Evolutionary conservation across 768 basidiomycete species (phyloP).

Genomic region (Clavulina sp.): DNA sequence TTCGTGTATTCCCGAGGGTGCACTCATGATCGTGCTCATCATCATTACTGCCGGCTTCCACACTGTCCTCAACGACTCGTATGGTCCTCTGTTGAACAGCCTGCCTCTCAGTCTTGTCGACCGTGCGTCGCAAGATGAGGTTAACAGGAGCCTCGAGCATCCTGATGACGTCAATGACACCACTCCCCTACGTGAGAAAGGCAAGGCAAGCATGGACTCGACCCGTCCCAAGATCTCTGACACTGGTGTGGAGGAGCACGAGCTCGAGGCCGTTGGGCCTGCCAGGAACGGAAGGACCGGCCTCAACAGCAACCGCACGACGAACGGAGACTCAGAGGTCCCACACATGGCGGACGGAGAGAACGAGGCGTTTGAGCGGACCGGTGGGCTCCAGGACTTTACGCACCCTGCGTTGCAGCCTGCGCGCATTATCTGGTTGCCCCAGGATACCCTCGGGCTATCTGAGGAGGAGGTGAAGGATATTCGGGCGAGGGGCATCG

Average conservation of each 20-base stretch:
- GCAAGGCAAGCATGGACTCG: not conserved
- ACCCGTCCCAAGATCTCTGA: slow-evolving; percentile 6
- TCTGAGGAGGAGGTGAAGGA: slow-evolving; percentile 40
- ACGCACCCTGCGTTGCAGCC: slow-evolving; percentile 65
- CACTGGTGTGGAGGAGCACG: slow-evolving; percentile 1
- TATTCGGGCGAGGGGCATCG: slow-evolving; percentile 35
- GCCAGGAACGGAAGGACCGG: too few relatives aligned
- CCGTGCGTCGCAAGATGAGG: slow-evolving; percentile 20
- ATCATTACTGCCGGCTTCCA: slow-evolving; percentile 63
- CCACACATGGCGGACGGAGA: slow-evolving; percentile 3
- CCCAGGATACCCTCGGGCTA: slow-evolving; percentile 50
- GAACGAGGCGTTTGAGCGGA: slow-evolving; percentile 14
- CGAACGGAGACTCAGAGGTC: slow-evolving; percentile 13
- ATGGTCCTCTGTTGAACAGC: slow-evolving; percentile 52
- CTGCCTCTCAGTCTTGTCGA: slow-evolving; percentile 70
- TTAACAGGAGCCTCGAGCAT: slow-evolving; percentile 8
- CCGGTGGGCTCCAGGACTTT: slow-evolving; percentile 30
- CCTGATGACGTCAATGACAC: too few relatives aligned
- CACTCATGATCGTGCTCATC: slow-evolving; percentile 73
- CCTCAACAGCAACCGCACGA: slow-evolving; percentile 8
- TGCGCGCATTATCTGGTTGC: slow-evolving; percentile 42
- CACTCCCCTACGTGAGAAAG: too few relatives aligned
- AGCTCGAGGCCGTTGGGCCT: not conserved
- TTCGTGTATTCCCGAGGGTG: slow-evolving; percentile 54
- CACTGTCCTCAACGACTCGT: slow-evolving; percentile 56